Evolutionary conservation across 208 protist genomes (phyloP), one percentile per base, ranked within the genome.

Genomic region (Crithidia acanthocephali): DNA sequence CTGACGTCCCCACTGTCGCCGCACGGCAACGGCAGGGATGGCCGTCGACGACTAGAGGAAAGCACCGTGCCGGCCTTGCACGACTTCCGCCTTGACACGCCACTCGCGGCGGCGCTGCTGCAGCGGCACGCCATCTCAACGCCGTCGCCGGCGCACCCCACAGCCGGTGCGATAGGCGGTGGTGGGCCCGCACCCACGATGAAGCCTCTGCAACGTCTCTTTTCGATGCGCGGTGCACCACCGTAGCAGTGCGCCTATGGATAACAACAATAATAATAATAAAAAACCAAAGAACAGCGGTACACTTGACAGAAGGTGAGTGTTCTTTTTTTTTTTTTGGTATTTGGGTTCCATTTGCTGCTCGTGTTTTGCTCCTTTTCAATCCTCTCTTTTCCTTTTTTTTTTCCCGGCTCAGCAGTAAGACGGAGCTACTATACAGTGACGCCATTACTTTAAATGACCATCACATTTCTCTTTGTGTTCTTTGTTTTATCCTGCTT

Each of bases 81-180:
- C 18, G 30, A 53, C 32, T 86, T 86, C 53, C 79, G 78, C 59
- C 78, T 92, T 10, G 50, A 78, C 72, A 92, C 83, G 0, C 87
- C 87, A 2, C 81, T 86, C 15, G 80, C 47, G 2, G 47, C 37
- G 20, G 48, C 61, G 4, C 32, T 47, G 56, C 40, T 40, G 40
- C 56, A 48, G 35, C 55, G 44, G 22, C 55, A 72, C 30, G 27
- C 22, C 9, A 1, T 47, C 22, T 8, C 37, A 23, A 37, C 64
- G 4, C 50, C 64, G 5, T 42, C 53, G 0, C 64, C 32, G 2
- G 8, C 20, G 20, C 6, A 13, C 48, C 28, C 23, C 8, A 66
- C 79, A 48, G 32, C 28, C 15, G 58, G 25, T 25, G 23, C 11
- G 60, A 56, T 5, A 13, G 11, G 35, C 35, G 35, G 35, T 13